phyloP scores from a whole-genome alignment of 805 yeast species.

The Suhomyces emberorum region DNA sequence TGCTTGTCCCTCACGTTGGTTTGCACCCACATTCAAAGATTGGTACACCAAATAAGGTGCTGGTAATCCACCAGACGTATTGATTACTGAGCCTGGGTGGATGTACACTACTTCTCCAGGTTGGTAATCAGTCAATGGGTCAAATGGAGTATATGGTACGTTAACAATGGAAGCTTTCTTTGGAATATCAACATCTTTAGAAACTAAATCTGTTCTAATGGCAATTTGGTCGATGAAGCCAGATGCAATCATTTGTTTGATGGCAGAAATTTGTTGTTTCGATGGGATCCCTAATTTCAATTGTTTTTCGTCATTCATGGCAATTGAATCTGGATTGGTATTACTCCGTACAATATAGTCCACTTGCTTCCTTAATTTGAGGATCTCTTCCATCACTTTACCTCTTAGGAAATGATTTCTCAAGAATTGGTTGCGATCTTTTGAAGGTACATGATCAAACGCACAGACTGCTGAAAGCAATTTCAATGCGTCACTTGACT shows the following conservation, averaged over 20 bases:
- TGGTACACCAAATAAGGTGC: constrained; percentile 78
- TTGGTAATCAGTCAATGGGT: constrained; percentile 40
- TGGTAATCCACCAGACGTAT: constrained; percentile 62
- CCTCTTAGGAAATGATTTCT: constrained; percentile 64
- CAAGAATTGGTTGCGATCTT: constrained; percentile 48
- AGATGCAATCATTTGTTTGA: constrained; percentile 89
- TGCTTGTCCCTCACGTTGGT: constrained; percentile 39
- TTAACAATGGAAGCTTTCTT: constrained; percentile 56
- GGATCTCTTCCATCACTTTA: constrained; percentile 82
- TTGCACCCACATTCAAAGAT: constrained; percentile 55
- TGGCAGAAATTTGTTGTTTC: constrained; percentile 63
- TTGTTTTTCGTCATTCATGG: constrained; percentile 34
- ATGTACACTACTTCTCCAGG: constrained; percentile 49
- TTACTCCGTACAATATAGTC: constrained; percentile 68
- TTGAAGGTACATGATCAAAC: constrained; percentile 63
- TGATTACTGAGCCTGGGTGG: constrained; percentile 73
- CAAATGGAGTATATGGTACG: constrained; percentile 63
- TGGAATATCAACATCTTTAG: constrained; percentile 57
- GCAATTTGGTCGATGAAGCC: constrained; percentile 93
- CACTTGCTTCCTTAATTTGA: constrained; percentile 76
- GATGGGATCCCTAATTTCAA: constrained; percentile 65
- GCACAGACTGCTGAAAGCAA: constrained; percentile 85
- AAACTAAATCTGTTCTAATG: constrained; percentile 70
- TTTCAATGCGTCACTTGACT: constrained; percentile 69
- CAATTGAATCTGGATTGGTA: constrained; percentile 58